These are phyloP conservation scores for Pholiota molesta DNA, from an alignment of 768 basidiomycete species.

Conservation along the genomic window DNA sequence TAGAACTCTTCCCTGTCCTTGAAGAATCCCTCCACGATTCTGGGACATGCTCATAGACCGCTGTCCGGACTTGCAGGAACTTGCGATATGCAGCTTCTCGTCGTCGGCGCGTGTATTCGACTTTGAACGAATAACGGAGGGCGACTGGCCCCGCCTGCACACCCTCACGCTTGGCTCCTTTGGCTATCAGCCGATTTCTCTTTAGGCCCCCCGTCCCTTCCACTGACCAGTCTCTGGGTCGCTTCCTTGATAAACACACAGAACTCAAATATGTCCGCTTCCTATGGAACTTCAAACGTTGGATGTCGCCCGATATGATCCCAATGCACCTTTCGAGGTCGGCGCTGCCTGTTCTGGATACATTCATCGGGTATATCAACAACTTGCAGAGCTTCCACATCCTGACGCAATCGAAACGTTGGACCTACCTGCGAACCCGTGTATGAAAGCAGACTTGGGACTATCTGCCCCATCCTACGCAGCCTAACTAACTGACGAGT, in stretches of 20 bases:
- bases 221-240: slow-evolving; percentile 30
- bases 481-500: slow-evolving; percentile 39
- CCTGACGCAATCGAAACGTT: slow-evolving; percentile 39
- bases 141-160: slow-evolving; percentile 42
- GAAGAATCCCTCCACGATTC: slow-evolving; percentile 43
- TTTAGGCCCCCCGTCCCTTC: slow-evolving; percentile 32
- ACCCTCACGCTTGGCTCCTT: slow-evolving; percentile 53
- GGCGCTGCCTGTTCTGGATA: slow-evolving; percentile 37
- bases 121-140: slow-evolving; percentile 41
- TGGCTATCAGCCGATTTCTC: slow-evolving; percentile 50
- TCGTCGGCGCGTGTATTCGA: slow-evolving; percentile 47
- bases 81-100: slow-evolving; percentile 53
- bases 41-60: slow-evolving; percentile 52
- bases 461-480: slow-evolving; percentile 37
- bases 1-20: slow-evolving; percentile 41
- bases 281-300: slow-evolving; percentile 53
- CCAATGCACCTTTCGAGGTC: slow-evolving; percentile 31
- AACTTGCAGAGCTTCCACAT: slow-evolving; percentile 42
- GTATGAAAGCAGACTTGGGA: slow-evolving; percentile 36
- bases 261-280: slow-evolving; percentile 45
- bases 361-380: slow-evolving; percentile 53
- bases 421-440: slow-evolving; percentile 55
- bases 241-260: slow-evolving; percentile 42
- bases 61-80: slow-evolving; percentile 51
- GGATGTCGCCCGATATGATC: slow-evolving; percentile 47